Evolutionary conservation across 306 rosid species (phyloP).

Genomic region (Hippophae gyantsensis): DNA sequence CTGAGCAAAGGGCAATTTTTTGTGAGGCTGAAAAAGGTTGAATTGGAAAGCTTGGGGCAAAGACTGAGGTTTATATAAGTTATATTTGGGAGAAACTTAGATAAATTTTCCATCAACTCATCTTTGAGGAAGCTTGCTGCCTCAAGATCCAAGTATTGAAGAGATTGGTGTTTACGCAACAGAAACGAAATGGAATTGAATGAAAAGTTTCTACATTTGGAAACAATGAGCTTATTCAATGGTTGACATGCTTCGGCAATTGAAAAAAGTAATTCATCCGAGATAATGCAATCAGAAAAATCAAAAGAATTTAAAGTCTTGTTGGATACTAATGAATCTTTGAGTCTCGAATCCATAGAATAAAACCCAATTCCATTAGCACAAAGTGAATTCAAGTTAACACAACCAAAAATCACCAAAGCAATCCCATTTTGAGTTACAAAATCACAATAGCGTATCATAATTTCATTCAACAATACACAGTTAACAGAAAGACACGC

Average conservation of each 20-base stretch:
- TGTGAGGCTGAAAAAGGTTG: conserved; percentile 34
- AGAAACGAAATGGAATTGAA: conserved; percentile 31
- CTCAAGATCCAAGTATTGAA: conserved; percentile 45
- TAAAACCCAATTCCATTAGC: conserved; percentile 10
- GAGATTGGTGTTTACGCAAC: conserved; percentile 25
- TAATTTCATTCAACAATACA: conserved; percentile 26
- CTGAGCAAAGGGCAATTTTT: conserved; percentile 35
- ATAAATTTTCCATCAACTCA: conserved; percentile 26
- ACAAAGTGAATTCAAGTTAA: conserved; percentile 31
- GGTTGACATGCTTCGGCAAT: conserved; percentile 46
- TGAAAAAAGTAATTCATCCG: conserved; percentile 39
- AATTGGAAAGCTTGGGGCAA: conserved; percentile 28
- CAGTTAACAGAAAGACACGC: conserved; percentile 27
- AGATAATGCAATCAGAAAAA: conserved; percentile 20
- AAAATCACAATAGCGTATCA: conserved; percentile 14
- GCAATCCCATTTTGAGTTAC: conserved; percentile 38
- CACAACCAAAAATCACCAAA: conserved; percentile 21
- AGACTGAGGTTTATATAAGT: conserved; percentile 34
- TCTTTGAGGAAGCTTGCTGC: conserved; percentile 28
- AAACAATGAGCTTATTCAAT: conserved; percentile 41
- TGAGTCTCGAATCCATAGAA: conserved; percentile 13
- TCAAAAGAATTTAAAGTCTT: conserved; percentile 32
- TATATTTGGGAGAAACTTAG: conserved; percentile 30
- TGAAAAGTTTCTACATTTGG: conserved; percentile 20
- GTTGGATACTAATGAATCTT: conserved; percentile 22